Evolutionary conservation across 768 basidiomycete genomes (phyloP).

Genomic region (Lactarius indigo): DNA sequence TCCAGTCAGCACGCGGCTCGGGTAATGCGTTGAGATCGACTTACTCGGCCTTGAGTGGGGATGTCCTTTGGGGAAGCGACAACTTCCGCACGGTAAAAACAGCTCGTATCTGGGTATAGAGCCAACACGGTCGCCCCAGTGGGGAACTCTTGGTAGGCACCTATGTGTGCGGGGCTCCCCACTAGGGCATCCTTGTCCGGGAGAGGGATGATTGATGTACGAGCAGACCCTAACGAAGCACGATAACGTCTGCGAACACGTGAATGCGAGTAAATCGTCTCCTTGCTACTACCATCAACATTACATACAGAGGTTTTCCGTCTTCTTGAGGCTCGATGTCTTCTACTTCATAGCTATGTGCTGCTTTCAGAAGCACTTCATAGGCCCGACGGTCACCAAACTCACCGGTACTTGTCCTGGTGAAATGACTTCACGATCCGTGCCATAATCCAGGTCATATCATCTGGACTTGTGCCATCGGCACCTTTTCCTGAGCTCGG

Average conservation of each 20-base stretch:
- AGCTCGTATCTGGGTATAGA: slow-evolving; percentile 87
- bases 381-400: not conserved
- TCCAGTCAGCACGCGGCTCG: slow-evolving; percentile 29
- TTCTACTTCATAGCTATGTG: slow-evolving; percentile 74
- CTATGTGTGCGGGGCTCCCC: slow-evolving; percentile 60
- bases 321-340: slow-evolving; percentile 83
- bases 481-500: slow-evolving; percentile 47
- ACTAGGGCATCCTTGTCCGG: slow-evolving; percentile 64
- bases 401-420: slow-evolving; percentile 66
- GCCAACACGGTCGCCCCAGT: slow-evolving; percentile 76
- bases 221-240: slow-evolving; percentile 48
- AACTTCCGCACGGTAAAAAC: slow-evolving; percentile 86
- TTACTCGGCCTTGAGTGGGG: slow-evolving; percentile 37
- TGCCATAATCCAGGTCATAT: slow-evolving; percentile 73
- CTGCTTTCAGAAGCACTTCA: not conserved
- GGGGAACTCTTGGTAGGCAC: slow-evolving; percentile 67
- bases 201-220: slow-evolving; percentile 63
- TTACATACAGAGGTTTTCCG: slow-evolving; percentile 47
- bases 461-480: slow-evolving; percentile 49
- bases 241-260: slow-evolving; percentile 55
- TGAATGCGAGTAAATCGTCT: slow-evolving; percentile 7
- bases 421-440: slow-evolving; percentile 67
- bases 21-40: slow-evolving; percentile 27
- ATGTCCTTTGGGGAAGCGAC: slow-evolving; percentile 58
- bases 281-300: not conserved